A percentile compares a stretch with the other conserved stretches of the same genome.
Evolutionary conservation across 768 basidiomycete species (phyloP).

Genomic region (Lactarius deliciosus): DNA sequence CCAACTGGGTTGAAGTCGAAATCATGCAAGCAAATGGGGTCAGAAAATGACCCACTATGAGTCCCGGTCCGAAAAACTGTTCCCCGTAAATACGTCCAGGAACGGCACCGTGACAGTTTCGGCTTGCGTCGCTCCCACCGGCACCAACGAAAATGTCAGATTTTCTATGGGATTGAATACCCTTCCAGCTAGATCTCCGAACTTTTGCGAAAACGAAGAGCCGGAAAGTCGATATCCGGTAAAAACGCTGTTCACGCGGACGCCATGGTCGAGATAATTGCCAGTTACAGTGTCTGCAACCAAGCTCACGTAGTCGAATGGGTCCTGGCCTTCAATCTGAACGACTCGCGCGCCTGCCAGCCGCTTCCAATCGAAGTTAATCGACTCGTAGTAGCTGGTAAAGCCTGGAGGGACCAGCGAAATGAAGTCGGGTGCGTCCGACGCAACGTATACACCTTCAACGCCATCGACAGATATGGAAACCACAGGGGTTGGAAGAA

Average conservation of each 20-base stretch:
- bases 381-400: conserved; percentile 12
- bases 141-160: conserved; percentile 49
- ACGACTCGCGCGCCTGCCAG: conserved; percentile 61
- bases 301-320: conserved; percentile 55
- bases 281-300: conserved; percentile 60
- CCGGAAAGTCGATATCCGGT: conserved; percentile 52
- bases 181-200: conserved; percentile 59
- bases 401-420: conserved; percentile 13
- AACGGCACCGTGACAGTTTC: conserved; percentile 58
- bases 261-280: conserved; percentile 62
- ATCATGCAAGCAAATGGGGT: background rate
- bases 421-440: conserved; percentile 22
- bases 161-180: conserved; percentile 47
- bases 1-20: conserved; percentile 46
- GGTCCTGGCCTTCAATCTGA: conserved; percentile 51
- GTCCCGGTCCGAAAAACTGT: conserved; percentile 48
- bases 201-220: conserved; percentile 53
- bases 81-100: conserved; percentile 48
- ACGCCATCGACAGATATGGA: conserved; percentile 10
- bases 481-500: conserved; percentile 30
- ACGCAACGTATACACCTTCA: conserved; percentile 25
- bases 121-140: conserved; percentile 45
- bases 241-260: conserved; percentile 63
- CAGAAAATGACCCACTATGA: conserved; percentile 48
- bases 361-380: conserved; percentile 44